Conservation (phyloP, 2,329 filamentous ascomycete genomes). For the Myriosclerotinia curreyana region DNA sequence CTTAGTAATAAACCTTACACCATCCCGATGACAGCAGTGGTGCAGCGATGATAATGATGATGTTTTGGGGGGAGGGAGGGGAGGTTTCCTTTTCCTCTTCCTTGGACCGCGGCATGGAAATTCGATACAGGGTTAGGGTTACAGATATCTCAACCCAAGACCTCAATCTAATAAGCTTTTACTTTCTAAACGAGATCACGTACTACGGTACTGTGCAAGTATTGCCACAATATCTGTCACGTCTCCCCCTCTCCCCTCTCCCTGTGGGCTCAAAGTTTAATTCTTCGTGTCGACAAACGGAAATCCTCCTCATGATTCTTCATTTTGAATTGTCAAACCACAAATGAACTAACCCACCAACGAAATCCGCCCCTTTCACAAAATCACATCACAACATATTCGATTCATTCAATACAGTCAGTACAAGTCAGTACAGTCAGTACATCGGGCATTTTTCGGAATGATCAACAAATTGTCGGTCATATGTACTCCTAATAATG, state of each 20-base stretch:
- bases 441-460: conserved; percentile 1
- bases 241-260: too few relatives aligned
- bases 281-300: not conserved
- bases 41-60: not conserved
- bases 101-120: conserved; percentile 1
- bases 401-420: too few relatives aligned
- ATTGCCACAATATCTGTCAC: conserved; percentile 12
- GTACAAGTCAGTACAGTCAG: not conserved
- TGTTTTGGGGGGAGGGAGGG: not conserved
- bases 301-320: conserved; percentile 2
- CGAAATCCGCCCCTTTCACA: not conserved
- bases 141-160: not conserved
- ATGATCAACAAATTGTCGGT: not conserved
- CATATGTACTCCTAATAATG: conserved; percentile 7
- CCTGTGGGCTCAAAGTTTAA: too few relatives aligned
- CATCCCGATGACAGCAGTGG: not conserved
- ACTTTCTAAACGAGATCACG: not conserved
- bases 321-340: not conserved
- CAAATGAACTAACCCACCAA: too few relatives aligned
- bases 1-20: conserved; percentile 5
- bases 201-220: too few relatives aligned
- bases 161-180: not conserved
- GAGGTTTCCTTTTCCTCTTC: not conserved
- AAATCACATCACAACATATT: not conserved
- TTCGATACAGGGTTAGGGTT: not conserved